Evolutionary conservation across 768 basidiomycete species (phyloP).

Genomic region (Termitomyces sp.): DNA sequence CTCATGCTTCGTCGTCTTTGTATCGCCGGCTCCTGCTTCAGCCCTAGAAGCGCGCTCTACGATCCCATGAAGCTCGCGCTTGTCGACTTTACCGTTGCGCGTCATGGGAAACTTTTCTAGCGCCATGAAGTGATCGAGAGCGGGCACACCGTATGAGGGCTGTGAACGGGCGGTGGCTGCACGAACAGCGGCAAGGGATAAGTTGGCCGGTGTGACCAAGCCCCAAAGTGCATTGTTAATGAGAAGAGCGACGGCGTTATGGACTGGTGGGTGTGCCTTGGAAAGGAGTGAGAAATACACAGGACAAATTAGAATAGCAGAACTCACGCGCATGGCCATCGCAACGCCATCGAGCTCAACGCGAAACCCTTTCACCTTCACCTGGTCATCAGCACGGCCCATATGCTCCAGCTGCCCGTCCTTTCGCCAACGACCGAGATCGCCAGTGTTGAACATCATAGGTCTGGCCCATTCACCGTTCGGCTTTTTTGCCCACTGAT

Average conservation of each 20-base stretch:
- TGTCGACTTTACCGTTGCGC: slow-evolving; percentile 48
- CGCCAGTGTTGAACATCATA: slow-evolving; percentile 63
- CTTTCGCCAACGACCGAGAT: slow-evolving; percentile 48
- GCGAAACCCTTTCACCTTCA: slow-evolving; percentile 63
- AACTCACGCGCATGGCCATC: slow-evolving; percentile 48
- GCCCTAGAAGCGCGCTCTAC: slow-evolving; percentile 4
- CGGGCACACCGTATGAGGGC: slow-evolving; percentile 57
- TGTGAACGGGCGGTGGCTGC: slow-evolving; percentile 27
- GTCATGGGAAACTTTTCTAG: slow-evolving; percentile 49
- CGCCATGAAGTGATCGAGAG: slow-evolving; percentile 37
- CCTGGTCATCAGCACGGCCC: slow-evolving; percentile 58
- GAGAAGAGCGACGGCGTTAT: slow-evolving; percentile 16
- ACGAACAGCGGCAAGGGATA: slow-evolving; percentile 12
- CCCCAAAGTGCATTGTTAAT: slow-evolving; percentile 17
- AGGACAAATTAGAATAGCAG: too few relatives aligned
- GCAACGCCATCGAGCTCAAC: slow-evolving; percentile 61
- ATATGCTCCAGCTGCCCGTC: slow-evolving; percentile 54
- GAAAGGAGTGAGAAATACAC: not conserved
- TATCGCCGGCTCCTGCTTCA: not conserved
- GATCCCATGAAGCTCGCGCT: slow-evolving; percentile 28
- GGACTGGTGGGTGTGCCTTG: slow-evolving; percentile 6
- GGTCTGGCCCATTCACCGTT: slow-evolving; percentile 16
- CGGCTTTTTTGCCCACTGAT: slow-evolving; percentile 4
- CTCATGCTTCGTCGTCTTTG: not conserved
- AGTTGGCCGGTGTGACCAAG: slow-evolving; percentile 14